Conservation (phyloP, 345 rosid species). For the Eucalyptus rudis region DNA sequence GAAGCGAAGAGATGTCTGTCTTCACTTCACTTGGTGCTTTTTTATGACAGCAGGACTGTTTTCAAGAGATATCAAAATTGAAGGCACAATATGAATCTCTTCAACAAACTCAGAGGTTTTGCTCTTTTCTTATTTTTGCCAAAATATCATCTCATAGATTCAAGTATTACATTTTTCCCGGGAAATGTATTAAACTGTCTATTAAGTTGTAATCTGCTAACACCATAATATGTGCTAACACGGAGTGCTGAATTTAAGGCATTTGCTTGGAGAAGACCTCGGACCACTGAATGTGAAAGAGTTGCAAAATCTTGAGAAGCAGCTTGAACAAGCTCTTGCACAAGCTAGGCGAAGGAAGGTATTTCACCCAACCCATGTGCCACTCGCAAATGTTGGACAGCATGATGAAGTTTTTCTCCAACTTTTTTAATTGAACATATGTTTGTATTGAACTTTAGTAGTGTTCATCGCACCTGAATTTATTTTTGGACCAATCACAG, state of each 20-base stretch:
- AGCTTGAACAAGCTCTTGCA: constrained; percentile 70
- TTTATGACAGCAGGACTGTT: constrained; percentile 39
- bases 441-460: neutral
- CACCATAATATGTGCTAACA: neutral
- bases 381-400: neutral
- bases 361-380: neutral
- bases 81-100: constrained; percentile 74
- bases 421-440: neutral
- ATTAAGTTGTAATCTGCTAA: neutral
- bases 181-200: neutral
- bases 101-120: constrained; percentile 71
- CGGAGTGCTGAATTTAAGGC: constrained; percentile 12
- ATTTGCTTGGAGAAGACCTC: constrained; percentile 89
- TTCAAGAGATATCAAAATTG: constrained; percentile 60
- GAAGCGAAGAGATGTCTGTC: neutral
- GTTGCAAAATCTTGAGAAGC: constrained; percentile 66
- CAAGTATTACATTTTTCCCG: neutral
- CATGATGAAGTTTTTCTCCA: neutral
- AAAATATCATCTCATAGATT: neutral
- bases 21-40: neutral
- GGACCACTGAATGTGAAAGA: constrained; percentile 65
- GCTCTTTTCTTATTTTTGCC: neutral
- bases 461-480: neutral
- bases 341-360: constrained; percentile 79
- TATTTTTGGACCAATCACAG: neutral